A percentile compares a stretch with the other conserved stretches of the same genome.
These are phyloP conservation scores for Penicillium sp. DNA, from an alignment of 2,329 filamentous ascomycete species.

Conservation along the genomic window DNA sequence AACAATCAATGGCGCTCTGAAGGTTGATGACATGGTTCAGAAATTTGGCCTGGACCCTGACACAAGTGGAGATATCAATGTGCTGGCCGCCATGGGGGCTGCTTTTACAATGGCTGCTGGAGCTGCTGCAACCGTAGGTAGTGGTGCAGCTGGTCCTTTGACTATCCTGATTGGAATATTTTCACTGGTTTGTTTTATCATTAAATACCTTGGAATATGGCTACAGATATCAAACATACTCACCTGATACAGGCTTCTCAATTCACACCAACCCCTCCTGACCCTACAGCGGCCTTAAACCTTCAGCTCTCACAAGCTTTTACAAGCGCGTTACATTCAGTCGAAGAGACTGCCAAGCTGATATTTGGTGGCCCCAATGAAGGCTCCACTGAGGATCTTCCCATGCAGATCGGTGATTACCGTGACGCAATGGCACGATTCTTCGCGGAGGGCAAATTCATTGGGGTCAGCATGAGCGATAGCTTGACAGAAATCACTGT, in stretches of 20 bases:
- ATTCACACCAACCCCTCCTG: not conserved
- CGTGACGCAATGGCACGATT: not conserved
- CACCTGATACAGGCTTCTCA: not conserved
- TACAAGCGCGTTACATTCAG: not conserved
- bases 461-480: not conserved
- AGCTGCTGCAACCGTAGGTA: too few species aligned
- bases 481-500: not conserved
- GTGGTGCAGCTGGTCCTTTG: too few species aligned
- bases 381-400: not conserved
- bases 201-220: too few species aligned
- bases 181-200: not conserved
- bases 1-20: not conserved
- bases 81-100: not conserved
- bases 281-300: not conserved
- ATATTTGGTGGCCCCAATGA: not conserved
- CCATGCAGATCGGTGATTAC: not conserved
- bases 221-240: too few species aligned
- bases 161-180: not conserved
- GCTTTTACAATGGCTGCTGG: not conserved
- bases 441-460: not conserved
- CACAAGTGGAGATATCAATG: not conserved
- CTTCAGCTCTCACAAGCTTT: not conserved
- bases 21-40: not conserved
- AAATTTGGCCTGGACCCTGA: not conserved
- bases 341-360: not conserved